phyloP scores from a whole-genome alignment of 371 early-diverging fungal species.

The Mucor indicus region DNA sequence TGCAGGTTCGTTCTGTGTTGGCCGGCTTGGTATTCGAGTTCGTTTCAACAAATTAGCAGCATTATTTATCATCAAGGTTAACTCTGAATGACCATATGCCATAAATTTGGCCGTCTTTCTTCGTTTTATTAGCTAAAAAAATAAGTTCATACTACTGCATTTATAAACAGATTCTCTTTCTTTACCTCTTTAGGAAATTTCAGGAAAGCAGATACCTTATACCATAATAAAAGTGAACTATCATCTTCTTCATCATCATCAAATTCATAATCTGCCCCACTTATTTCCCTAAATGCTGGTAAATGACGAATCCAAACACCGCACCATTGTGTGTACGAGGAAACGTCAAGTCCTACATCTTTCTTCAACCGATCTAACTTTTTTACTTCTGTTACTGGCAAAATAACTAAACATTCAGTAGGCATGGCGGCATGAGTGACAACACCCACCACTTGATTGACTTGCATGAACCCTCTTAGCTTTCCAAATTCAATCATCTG shows the following conservation, averaged over 20 bases:
- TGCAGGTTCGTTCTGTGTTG: background rate
- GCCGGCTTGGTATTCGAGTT: background rate
- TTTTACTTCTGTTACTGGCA: slow-evolving; percentile 6
- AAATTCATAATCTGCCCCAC: background rate
- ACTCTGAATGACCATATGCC: slow-evolving; percentile 10
- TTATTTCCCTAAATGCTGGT: background rate
- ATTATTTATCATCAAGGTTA: background rate
- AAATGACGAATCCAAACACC: slow-evolving; percentile 5
- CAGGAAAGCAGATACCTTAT: background rate
- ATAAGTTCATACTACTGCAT: background rate
- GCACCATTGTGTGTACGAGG: background rate
- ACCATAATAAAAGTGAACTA: background rate
- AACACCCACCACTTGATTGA: slow-evolving; percentile 14
- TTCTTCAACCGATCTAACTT: slow-evolving; percentile 3
- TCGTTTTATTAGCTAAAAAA: slow-evolving; percentile 2
- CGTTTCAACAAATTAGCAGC: background rate
- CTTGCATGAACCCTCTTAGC: slow-evolving; percentile 14
- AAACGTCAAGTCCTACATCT: background rate
- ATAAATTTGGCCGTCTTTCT: background rate
- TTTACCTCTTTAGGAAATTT: slow-evolving; percentile 10
- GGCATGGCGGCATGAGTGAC: slow-evolving; percentile 2
- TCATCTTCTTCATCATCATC: background rate
- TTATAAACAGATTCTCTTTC: background rate
- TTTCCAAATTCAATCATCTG: slow-evolving; percentile 9
- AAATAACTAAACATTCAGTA: slow-evolving; percentile 3